These are phyloP conservation scores for Candida khao-thaluensis DNA, from an alignment of 805 yeast genomes.

Conservation along the genomic window DNA sequence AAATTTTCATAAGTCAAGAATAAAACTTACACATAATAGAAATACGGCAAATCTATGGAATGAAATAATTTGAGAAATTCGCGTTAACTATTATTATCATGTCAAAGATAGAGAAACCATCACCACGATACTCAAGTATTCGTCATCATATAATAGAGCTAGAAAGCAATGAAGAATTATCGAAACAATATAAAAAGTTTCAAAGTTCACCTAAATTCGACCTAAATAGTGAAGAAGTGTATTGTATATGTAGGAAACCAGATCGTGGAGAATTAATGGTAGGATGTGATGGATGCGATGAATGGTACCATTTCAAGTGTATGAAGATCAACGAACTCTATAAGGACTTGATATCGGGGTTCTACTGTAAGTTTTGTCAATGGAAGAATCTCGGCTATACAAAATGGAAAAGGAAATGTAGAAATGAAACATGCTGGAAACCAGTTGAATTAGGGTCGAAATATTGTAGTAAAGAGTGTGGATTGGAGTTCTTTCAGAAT, in stretches of 20 bases:
- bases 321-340: slow-evolving; percentile 54
- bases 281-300: slow-evolving; percentile 94
- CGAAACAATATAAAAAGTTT: slow-evolving; percentile 39
- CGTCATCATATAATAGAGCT: slow-evolving; percentile 10
- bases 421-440: slow-evolving; percentile 53
- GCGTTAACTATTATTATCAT: neutral
- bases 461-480: slow-evolving; percentile 77
- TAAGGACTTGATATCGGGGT: slow-evolving; percentile 58
- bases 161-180: slow-evolving; percentile 31
- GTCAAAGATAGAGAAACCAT: neutral
- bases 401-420: slow-evolving; percentile 75
- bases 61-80: too few species aligned
- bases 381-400: slow-evolving; percentile 52
- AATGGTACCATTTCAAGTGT: slow-evolving; percentile 89
- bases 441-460: slow-evolving; percentile 57
- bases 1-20: too few species aligned
- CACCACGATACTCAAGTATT: slow-evolving; percentile 1
- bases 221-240: slow-evolving; percentile 59
- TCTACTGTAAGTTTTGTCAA: slow-evolving; percentile 73
- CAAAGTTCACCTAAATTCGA: slow-evolving; percentile 40
- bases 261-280: slow-evolving; percentile 80
- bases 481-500: slow-evolving; percentile 36
- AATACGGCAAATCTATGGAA: too few species aligned
- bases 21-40: too few species aligned
- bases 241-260: slow-evolving; percentile 74